Base-by-base conservation (phyloP, 2,329 filamentous ascomycete genomes). In the Penicillium psychrosexuale region DNA sequence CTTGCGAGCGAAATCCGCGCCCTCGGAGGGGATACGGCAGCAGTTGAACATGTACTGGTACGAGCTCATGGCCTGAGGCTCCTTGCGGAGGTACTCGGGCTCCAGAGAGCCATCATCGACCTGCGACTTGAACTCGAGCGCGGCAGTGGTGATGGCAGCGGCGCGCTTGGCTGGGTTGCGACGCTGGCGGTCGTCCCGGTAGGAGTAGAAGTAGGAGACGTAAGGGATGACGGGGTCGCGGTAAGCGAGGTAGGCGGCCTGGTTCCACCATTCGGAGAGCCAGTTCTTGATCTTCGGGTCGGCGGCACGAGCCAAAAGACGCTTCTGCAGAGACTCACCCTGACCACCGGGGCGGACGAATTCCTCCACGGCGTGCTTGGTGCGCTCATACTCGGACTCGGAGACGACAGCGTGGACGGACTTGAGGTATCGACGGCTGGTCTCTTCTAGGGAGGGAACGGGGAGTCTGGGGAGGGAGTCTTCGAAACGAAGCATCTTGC, bases 41-140 rank as follows among this genome's bases (percentile, higher is more conserved):
- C 84, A 86, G 77, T 99, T 97, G 84, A 99, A 99, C 94, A 99
- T 99, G 84, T 87, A 97, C 78, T 96, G 82, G 80, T 97, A 97
- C 71, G 90, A 94, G 80, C 91, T 91, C 94, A 99, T 99, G 75
- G 92, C 94, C 70, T 97, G 93, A 57, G 94, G 94, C 56, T 95
- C 83, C 77, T 91, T 92, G 81, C 95, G 95, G 91, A 99, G 96
- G 78, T 97, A 97, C 77, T 99, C 94, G 24, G 94, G 94, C 80
- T 99, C 94, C 49, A 99, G 81, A 8, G 85, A 86, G 62, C 87
- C 86, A 40, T 75, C 73, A 70, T 97, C 93, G 19, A 97, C 93
- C 77, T 91, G 85, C 75, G 87, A 89, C 84, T 97, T 96, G 82
- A 99, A 99, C 71, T 95, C 91, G 37, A 99, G 83, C 1, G 85